Base-by-base conservation (phyloP, 768 basidiomycete species). In the Tulasnella sp. region DNA sequence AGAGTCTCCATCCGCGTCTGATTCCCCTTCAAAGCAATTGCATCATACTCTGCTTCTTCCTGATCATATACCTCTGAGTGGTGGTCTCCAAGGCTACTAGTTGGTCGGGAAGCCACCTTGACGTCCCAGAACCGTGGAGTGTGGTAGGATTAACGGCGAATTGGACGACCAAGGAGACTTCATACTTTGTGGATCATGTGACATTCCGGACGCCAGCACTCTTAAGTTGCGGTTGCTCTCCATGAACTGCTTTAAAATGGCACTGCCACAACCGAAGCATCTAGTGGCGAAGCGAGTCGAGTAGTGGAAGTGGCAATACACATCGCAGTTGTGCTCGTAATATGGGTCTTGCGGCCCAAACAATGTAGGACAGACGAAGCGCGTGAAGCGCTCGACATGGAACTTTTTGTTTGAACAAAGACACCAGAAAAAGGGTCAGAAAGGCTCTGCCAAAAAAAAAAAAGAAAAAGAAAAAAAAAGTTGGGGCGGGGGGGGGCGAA, bases 191-290 rank as follows among this genome's bases (percentile, higher is more conserved):
- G 97, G 81, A 99, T 98, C 97, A 98, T 98, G 85, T 98, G 98
- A 84, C 98, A 99, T 84, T 99, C 98, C 76, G 98, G 98, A 88
- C 99, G 98, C 97, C 98, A 99, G 83, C 97, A 99, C 86, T 99
- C 98, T 89, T 89, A 93, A 94, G 85, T 98, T 99, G 79, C 98
- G 90, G 83, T 99, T 99, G 85, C 99, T 98, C 86, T 99, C 98
- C 79, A 99, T 98, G 82, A 98, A 99, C 84, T 99, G 98, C 86
- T 99, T 99, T 81, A 99, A 86, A 80, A 99, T 99, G 23, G 98
- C 98, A 79, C 92, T 97, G 81, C 91, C 93, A 85, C 98, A 99
- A 6, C 98, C 98, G 0, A 95, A 96, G 83, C 98, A 99, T 84
- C 99, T 99, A 72, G 96, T 97, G 1, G 98, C 98, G 83, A 98